Evolutionary conservation across 768 basidiomycete species (phyloP), one percentile per base, ranked within the genome.

Genomic region (Lepiota venenata): DNA sequence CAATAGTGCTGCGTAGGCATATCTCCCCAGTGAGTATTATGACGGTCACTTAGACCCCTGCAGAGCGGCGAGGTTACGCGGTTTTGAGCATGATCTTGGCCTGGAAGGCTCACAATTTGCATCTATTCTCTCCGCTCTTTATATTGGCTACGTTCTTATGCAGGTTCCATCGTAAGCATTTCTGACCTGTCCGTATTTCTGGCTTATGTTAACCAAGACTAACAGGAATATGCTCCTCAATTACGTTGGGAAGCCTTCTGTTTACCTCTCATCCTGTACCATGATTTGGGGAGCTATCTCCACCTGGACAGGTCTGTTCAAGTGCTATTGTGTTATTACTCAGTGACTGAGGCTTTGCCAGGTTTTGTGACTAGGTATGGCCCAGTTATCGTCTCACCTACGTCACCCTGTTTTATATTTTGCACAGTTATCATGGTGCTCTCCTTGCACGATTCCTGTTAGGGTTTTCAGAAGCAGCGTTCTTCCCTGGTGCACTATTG

Each of bases 371-470:
- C 71, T 22, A 74, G 67, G 73, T 74, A 52, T 25, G 61, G 12
- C 11, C 40, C 42, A 32, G 25, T 25, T 18, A 57, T 20, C 37
- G 21, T 4, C 21, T 11, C 18, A 43, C 32, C 21, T 10, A 14
- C 22, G 5, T 15, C 25, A 38, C 22, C 29, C 27, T 15, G 29
- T 35, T 43, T 25, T 37, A 29, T 47, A n/a, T 27, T n/a, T 18
- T 18, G 22, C 11, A 27, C 65, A 84, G 82, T 65, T 94, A 85
- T 58, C 65, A 73, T n/a, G 79, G 83, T 18, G 86, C 79, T 6
- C 74, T 90, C 10, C 66, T 82, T 11, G 84, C 84, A 0, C 78
- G 91, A 18, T 92, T 93, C 69, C 80, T 87, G 65, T 75, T 93
- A 32, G 92, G 91, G 36, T 85, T 87, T 58, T 74, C 82, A n/a